phyloP scores from a whole-genome alignment of 768 basidiomycete genomes.

The Termitomyces sp. region DNA sequence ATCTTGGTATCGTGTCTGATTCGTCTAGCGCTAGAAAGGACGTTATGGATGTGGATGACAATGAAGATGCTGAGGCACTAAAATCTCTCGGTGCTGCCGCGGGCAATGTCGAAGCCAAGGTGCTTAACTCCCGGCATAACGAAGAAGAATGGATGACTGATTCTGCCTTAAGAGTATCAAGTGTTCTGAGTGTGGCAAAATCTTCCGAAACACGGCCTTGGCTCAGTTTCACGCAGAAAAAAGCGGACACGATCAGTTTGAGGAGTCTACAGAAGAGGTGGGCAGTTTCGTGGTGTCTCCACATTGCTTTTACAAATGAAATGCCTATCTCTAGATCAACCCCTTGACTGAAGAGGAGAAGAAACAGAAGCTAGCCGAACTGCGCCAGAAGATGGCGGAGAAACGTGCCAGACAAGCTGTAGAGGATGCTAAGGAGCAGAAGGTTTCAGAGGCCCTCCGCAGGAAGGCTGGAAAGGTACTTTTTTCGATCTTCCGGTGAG shows the following conservation, averaged over 20 bases:
- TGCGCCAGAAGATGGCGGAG: constrained; percentile 71
- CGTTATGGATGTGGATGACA: constrained; percentile 56
- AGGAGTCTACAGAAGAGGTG: constrained; percentile 93
- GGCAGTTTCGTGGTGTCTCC: not conserved
- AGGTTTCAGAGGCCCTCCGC: constrained; percentile 71
- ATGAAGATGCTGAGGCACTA: constrained; percentile 67
- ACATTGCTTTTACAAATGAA: not conserved
- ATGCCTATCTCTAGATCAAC: constrained; percentile 56
- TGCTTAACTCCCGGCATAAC: constrained; percentile 17
- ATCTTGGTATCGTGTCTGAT: constrained; percentile 39
- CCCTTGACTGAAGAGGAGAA: constrained; percentile 95
- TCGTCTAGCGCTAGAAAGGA: constrained; percentile 19
- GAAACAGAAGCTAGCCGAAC: constrained; percentile 70
- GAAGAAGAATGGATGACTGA: not conserved
- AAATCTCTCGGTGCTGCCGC: constrained; percentile 39
- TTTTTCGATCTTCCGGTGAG: not conserved
- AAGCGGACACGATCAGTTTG: constrained; percentile 92
- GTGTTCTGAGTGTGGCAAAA: constrained; percentile 80
- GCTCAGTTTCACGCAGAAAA: constrained; percentile 94
- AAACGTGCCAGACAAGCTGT: constrained; percentile 73
- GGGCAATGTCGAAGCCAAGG: constrained; percentile 62
- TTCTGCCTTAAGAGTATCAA: constrained; percentile 64
- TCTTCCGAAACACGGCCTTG: constrained; percentile 79
- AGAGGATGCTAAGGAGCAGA: constrained; percentile 67
- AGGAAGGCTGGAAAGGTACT: constrained; percentile 80